phyloP scores from a whole-genome alignment of 306 rosid genomes.

The Citrullus mucosospermus region DNA sequence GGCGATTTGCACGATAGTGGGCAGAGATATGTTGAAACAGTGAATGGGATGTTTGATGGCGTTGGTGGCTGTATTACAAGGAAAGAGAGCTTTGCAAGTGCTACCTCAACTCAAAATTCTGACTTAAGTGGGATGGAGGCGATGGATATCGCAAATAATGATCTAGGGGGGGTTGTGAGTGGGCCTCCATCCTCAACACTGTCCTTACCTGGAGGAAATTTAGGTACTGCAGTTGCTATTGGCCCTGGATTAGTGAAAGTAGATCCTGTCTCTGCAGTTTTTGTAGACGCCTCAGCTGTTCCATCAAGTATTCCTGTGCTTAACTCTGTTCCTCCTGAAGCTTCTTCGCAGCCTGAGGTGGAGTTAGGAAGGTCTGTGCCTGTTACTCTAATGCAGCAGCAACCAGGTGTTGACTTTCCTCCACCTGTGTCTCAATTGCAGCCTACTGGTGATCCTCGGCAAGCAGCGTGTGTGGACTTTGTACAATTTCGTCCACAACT shows the following conservation, averaged over 20 bases:
- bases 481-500: constrained; percentile 39
- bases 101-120: constrained; percentile 66
- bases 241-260: constrained; percentile 22
- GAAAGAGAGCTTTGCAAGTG: constrained; percentile 63
- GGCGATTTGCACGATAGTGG: constrained; percentile 47
- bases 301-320: constrained; percentile 22
- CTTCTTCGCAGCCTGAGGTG: constrained; percentile 29
- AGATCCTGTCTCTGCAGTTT: constrained; percentile 25
- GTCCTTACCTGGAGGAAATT: constrained; percentile 31
- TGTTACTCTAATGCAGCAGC: constrained; percentile 26
- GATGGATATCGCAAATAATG: constrained; percentile 25
- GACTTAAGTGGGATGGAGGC: constrained; percentile 56
- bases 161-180: constrained; percentile 39
- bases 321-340: constrained; percentile 22
- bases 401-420: constrained; percentile 36
- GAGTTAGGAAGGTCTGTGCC: constrained; percentile 43
- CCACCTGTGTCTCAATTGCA: constrained; percentile 36
- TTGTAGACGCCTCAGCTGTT: constrained; percentile 25
- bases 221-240: constrained; percentile 25
- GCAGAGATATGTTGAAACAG: constrained; percentile 70
- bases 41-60: constrained; percentile 52
- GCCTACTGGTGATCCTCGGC: constrained; percentile 42
- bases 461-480: constrained; percentile 41
- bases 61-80: constrained; percentile 25
- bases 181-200: constrained; percentile 19